These are phyloP conservation scores for Leccinum ponderosum DNA, from an alignment of 1,284 basidiomycete species.

Conservation along the genomic window DNA sequence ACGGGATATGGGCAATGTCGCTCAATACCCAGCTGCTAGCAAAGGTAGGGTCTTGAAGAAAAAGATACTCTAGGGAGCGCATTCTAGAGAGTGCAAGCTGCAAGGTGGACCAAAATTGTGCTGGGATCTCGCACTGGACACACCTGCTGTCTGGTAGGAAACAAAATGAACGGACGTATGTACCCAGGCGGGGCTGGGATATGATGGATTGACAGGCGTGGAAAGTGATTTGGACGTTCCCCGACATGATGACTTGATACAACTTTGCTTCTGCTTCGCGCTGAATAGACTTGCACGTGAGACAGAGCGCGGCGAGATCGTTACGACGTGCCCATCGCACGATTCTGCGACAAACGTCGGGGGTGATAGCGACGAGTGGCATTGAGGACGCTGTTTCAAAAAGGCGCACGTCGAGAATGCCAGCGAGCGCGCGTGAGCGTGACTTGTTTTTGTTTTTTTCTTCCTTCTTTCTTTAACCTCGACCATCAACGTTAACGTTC, in stretches of 20 bases:
- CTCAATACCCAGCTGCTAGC: slow-evolving; percentile 28
- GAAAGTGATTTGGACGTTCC: slow-evolving; percentile 21
- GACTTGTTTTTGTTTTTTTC: not conserved
- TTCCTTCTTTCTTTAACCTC: slow-evolving; percentile 5
- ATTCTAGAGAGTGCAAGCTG: slow-evolving; percentile 29
- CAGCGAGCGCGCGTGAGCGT: not conserved
- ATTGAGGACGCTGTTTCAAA: slow-evolving; percentile 10
- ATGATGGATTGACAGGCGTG: slow-evolving; percentile 31
- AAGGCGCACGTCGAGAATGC: not conserved
- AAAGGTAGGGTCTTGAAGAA: slow-evolving; percentile 31
- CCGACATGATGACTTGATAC: slow-evolving; percentile 29
- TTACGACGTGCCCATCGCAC: slow-evolving; percentile 30
- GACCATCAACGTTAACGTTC: not conserved
- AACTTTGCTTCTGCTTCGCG: slow-evolving; percentile 31
- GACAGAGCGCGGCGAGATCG: slow-evolving; percentile 30
- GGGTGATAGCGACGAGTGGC: slow-evolving; percentile 17
- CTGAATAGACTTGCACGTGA: slow-evolving; percentile 27
- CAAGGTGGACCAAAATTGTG: slow-evolving; percentile 14
- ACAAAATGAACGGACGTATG: slow-evolving; percentile 26
- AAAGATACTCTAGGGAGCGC: slow-evolving; percentile 29
- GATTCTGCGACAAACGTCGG: slow-evolving; percentile 26
- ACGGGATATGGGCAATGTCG: slow-evolving; percentile 31
- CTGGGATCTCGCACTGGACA: slow-evolving; percentile 20
- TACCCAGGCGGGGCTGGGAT: slow-evolving; percentile 27
- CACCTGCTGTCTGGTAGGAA: slow-evolving; percentile 25